A percentile compares a stretch with the other conserved stretches of the same genome.
Evolutionary conservation across 352 stramenopile genomes (phyloP).

Genomic region (Globisporangium rhizosaccharum): DNA sequence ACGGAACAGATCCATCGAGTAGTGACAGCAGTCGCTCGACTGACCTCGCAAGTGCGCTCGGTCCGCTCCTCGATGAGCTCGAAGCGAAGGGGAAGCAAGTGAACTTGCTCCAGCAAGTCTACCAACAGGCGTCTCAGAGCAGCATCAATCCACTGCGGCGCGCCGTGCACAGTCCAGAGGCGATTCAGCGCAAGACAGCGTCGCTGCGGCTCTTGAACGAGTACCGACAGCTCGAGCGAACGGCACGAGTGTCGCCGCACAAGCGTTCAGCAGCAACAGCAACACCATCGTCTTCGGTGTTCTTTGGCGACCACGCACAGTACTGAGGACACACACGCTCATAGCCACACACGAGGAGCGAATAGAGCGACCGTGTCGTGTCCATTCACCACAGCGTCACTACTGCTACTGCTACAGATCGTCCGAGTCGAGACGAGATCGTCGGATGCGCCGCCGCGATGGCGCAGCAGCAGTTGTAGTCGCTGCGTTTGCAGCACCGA

Average conservation of each 20-base stretch:
- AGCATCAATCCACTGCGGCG: conserved; percentile 53
- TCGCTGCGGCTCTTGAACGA: conserved; percentile 62
- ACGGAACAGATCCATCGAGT: background rate
- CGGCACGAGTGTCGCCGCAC: conserved; percentile 17
- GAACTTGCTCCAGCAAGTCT: conserved; percentile 60
- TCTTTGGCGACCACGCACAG: conserved; percentile 18
- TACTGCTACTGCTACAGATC: background rate
- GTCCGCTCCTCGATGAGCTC: conserved; percentile 48
- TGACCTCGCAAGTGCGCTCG: conserved; percentile 40
- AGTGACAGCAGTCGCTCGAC: conserved; percentile 9
- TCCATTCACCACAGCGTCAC: background rate
- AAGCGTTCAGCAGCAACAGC: background rate
- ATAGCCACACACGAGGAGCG: background rate
- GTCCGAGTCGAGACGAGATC: conserved; percentile 13
- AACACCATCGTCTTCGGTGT: conserved; percentile 6
- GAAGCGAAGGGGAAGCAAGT: conserved; percentile 65
- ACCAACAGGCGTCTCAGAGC: conserved; percentile 45
- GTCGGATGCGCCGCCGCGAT: conserved; percentile 17
- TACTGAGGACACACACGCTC: conserved; percentile 5
- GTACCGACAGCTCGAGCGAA: conserved; percentile 55
- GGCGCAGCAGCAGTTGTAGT: conserved; percentile 16
- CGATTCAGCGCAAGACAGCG: conserved; percentile 53
- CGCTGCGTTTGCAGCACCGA: conserved; percentile 8
- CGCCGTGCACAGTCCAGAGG: conserved; percentile 48
- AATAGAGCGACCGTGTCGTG: background rate